Conservation (phyloP, 2,329 filamentous ascomycete species). For the Cordyceps farinosa region DNA sequence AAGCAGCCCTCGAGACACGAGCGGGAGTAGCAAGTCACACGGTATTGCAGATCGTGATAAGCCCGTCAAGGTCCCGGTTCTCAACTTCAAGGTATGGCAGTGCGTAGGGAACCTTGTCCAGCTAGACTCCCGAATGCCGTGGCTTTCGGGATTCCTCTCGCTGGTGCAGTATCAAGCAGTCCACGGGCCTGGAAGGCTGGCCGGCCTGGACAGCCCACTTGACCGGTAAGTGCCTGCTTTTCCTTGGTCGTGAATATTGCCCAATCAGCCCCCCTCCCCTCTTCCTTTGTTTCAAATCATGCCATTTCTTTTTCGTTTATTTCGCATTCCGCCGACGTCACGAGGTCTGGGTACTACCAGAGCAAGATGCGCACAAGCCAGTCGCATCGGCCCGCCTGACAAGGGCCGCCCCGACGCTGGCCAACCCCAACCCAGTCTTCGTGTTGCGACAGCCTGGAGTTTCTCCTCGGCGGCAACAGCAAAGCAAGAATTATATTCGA, state of each 20-base stretch:
- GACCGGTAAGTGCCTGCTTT: slow-evolving; percentile 71
- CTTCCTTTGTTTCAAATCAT: background rate
- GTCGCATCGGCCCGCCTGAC: slow-evolving; percentile 1
- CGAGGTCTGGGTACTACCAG: background rate
- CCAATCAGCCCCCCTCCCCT: background rate
- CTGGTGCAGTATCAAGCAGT: slow-evolving; percentile 72
- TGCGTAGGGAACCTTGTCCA: slow-evolving; percentile 70
- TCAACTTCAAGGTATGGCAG: slow-evolving; percentile 74
- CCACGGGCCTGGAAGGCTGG: slow-evolving; percentile 70
- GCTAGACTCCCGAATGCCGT: slow-evolving; percentile 81
- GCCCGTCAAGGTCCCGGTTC: slow-evolving; percentile 56
- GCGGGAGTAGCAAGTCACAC: slow-evolving; percentile 18
- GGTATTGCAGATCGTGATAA: slow-evolving; percentile 22
- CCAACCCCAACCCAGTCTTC: background rate
- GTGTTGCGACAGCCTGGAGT: background rate
- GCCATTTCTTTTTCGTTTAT: background rate
- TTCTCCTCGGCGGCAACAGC: background rate
- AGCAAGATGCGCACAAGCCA: background rate
- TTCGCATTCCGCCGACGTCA: slow-evolving; percentile 1
- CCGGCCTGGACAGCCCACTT: slow-evolving; percentile 70
- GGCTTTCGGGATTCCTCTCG: slow-evolving; percentile 73
- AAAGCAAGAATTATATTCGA: background rate
- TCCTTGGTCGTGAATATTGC: slow-evolving; percentile 12
- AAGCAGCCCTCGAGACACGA: slow-evolving; percentile 22
- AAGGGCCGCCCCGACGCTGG: slow-evolving; percentile 12